Base-by-base conservation (phyloP, 345 rosid species). In the Dipteronia dyeriana region DNA sequence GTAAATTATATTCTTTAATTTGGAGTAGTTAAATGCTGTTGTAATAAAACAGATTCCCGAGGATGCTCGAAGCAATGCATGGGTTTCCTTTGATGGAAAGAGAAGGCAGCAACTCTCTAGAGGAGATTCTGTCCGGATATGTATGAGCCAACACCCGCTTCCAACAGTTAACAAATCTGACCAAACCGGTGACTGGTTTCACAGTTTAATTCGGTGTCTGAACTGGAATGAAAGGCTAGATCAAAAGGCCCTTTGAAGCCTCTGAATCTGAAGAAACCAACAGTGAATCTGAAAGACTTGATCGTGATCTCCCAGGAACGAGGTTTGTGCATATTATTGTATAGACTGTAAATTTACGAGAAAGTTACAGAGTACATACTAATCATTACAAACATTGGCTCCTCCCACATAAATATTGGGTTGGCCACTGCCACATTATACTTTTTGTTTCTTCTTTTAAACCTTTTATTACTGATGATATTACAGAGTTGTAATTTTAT, bases 71-170 rank as follows among this genome's bases (percentile, higher is more conserved):
- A 96, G 97, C 79, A 96, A 92, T 85, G 97, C 95, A n/a, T 96
- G 98, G 99, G 98, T 94, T 80, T 96, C 99, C 19, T 96, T 94
- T 66, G 98, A 96, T 78, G 99, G 99, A 80, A 94, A 91, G 90
- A 88, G 99, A 85, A 88, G 98, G 84, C 99, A 94, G 71, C 98
- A 96, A 80, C 97, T 96, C 51, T 96, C 98, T 1, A 90, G 98
- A 66, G 99, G 98, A 68, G 95, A 96, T 86, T 92, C 97, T 10
- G 93, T 96, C 76, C 82, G 88, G 74, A 92, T 96, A 83, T 87
- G 67, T 39, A 96, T 96, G 99, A 96, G 99, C 89, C 80, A 94
- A 87, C 98, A 94, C 79, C 99, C 99, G 0, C 91, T 96, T 73
- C 97, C 98, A 14, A 96, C 98, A 0, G 97, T 96, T 82, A 96